Evolutionary conservation across 768 basidiomycete species (phyloP), one percentile per base, ranked within the genome.

Genomic region (Chalciporus sphaerocephalus): DNA sequence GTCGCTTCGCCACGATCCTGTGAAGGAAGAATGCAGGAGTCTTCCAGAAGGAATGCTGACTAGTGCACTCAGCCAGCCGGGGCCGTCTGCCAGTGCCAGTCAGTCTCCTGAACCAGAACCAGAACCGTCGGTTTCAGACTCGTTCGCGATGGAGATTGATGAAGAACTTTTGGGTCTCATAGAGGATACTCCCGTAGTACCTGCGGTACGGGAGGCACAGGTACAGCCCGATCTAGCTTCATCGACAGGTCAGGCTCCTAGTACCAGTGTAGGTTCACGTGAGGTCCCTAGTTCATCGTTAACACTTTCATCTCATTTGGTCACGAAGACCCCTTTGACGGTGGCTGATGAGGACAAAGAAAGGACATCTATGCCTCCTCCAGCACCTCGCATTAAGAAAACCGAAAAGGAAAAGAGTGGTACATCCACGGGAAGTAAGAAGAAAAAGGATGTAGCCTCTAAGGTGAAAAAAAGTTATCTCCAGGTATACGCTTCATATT

Each of bases 151-250:
- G 59, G 69, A 82, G 44, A 78, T 76, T 11, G 74, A 76, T 10
- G 70, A 84, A 51, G 86, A 87, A 64, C 64, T 87, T 39, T 71
- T 87, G 46, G 84, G 83, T 54, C 68, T 88, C 20, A 69, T 88
- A 23, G 85, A 84, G 55, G 83, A 80, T 52, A 65, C 58, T 21
- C 42, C 57, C 43, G 42, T 47, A 23, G 22, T 38, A 33, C 39
- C 44, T 18, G 18, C 37, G 22, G 35, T 25, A 11, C 30, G 34
- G 24, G 52, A 46, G 35, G 22, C 24, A 5, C 48, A 40, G 23
- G 28, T 30, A 2, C 48, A 41, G 30, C 32, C 53, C 0, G 35
- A 34, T 42, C 38, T 23, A 22, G 38, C 40, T 24, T 32, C 17
- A 12, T 38, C 40, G 6, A 8, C 21, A 17, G 35, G 25, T 30